Evolutionary conservation across 2,329 filamentous ascomycete genomes (phyloP).

Genomic region (Fusarium pilosicola): DNA sequence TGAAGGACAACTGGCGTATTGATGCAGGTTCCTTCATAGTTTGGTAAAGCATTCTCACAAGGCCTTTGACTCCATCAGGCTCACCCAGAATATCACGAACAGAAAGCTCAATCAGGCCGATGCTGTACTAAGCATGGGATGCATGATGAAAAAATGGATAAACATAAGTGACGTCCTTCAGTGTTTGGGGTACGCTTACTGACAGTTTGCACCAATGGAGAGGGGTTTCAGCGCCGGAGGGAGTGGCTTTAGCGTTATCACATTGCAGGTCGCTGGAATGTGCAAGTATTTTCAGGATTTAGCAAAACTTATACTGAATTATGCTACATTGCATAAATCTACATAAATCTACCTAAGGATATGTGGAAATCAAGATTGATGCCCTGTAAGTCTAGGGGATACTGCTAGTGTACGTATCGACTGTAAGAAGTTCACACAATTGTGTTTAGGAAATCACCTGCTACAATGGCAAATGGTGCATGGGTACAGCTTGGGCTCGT

Average conservation of each 20-base stretch:
- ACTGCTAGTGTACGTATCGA: no score
- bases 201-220: background rate
- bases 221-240: accelerated
- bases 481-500: background rate
- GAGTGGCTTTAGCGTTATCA: background rate
- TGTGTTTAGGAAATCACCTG: background rate
- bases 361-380: accelerated
- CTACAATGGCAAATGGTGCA: accelerated
- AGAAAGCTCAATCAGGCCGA: accelerated
- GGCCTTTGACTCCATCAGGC: background rate
- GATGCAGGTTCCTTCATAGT: background rate
- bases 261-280: accelerated
- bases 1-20: background rate
- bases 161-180: background rate
- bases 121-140: background rate
- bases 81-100: no score
- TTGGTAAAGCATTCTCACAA: background rate
- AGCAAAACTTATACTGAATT: accelerated
- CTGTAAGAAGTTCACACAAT: background rate
- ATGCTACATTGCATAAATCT: no score
- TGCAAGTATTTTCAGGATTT: accelerated
- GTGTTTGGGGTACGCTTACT: background rate
- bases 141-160: background rate
- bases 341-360: background rate
- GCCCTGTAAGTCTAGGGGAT: no score